Conservation (phyloP, 2,329 filamentous ascomycete species). For the Sphaerulina musiva region DNA sequence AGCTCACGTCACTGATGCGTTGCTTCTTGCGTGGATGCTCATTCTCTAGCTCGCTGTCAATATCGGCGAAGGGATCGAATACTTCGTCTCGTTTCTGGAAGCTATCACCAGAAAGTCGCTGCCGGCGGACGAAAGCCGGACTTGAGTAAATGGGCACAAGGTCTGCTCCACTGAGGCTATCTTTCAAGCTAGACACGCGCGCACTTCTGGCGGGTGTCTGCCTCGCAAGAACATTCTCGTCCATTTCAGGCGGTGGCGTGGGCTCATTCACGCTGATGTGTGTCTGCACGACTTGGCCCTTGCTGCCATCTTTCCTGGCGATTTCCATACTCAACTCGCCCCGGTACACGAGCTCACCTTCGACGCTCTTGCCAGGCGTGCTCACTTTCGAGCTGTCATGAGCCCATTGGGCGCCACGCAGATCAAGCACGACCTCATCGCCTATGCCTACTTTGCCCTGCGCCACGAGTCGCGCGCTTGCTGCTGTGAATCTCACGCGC, state of each 20-base stretch:
- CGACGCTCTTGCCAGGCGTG: conserved; percentile 52
- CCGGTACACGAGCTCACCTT: conserved; percentile 51
- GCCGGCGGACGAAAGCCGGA: conserved; percentile 71
- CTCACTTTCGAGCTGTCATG: conserved; percentile 46
- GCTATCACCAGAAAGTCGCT: conserved; percentile 62
- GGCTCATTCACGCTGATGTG: conserved; percentile 14
- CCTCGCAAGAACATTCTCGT: background rate
- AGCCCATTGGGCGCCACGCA: conserved; percentile 63
- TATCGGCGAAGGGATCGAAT: conserved; percentile 59
- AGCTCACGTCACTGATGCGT: conserved; percentile 60
- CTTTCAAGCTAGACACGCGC: conserved; percentile 14
- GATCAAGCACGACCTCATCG: conserved; percentile 62
- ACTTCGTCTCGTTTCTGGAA: conserved; percentile 51
- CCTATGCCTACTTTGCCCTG: conserved; percentile 66
- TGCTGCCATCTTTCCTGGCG: conserved; percentile 18
- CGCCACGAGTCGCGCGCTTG: conserved; percentile 63
- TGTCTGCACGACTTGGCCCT: conserved; percentile 4
- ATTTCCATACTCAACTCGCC: conserved; percentile 34
- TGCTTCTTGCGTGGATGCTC: conserved; percentile 60
- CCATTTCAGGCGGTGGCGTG: conserved; percentile 19
- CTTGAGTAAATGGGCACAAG: conserved; percentile 49
- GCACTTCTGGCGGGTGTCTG: conserved; percentile 6
- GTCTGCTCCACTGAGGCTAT: conserved; percentile 14
- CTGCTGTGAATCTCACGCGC: conserved; percentile 65
- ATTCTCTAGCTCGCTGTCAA: conserved; percentile 54